Evolutionary conservation across 2,329 filamentous ascomycete genomes (phyloP), one percentile per base, ranked within the genome.

Genomic region (Cytospora piceicola): DNA sequence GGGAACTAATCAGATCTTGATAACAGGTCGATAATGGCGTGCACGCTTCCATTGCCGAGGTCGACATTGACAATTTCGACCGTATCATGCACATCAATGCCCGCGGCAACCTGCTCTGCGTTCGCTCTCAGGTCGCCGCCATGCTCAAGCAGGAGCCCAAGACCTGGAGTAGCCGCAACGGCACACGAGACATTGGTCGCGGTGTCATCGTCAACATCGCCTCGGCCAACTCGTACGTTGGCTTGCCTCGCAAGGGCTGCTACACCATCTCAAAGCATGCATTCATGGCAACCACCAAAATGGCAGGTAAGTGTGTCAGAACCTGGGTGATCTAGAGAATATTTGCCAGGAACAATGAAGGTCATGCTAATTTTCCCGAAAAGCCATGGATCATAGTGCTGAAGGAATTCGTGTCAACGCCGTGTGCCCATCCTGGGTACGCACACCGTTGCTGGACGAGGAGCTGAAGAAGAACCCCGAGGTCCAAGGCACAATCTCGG

Each of bases 211-310:
- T 71, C 17, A 70, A 71, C 55, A n/a, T 71, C 8, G 66, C 61
- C 17, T 71, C 69, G 2, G 63, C 68, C 52, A 68, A 68, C 29
- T 69, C 70, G 11, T 70, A 63, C 54, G 65, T 66, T 2, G 68
- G 66, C 15, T 61, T 69, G 34, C 69, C 69, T 1, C 52, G 66
- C 27, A 71, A 68, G 49, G 65, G 54, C 5, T 69, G 58, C 15
- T 70, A 70, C 61, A 69, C 68, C 5, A 71, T 67, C 20, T 70
- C 70, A n/a, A 71, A 71, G 60, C 69, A 70, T 61, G 66, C 68
- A 4, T 67, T 65, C 24, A 69, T 69, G 63, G 69, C 49, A 22
- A 65, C 69, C 39, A 70, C 69, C 9, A 69, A 69, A 42, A 65
- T 65, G 57, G 65, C 67, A 51, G 67, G 68, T 64, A 42, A 63